Evolutionary conservation across 192 early-diverging fungal species (phyloP), one percentile per base, ranked within the genome.

Genomic region (Coemansia sp.): DNA sequence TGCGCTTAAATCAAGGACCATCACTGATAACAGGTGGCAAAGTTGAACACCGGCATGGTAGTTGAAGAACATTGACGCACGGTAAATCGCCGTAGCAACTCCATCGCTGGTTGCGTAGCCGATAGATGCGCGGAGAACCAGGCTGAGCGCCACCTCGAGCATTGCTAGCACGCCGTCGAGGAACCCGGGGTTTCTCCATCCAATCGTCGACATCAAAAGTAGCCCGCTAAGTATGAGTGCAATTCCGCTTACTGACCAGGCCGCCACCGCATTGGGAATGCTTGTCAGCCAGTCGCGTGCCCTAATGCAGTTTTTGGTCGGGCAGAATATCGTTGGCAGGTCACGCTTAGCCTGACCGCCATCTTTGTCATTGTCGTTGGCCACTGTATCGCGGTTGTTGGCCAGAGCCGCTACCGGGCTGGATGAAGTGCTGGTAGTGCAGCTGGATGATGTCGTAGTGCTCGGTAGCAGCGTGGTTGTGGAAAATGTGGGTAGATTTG

Each of bases 31-130:
- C 20, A 79, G 9, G 44, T 66, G 60, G 7, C 27, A 31, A 3
- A 79, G 57, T 52, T 73, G 34, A 34, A 73, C 63, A 6, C 57
- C 76, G 8, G 76, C 71, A n/a, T 58, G 64, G 68, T 73, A 67
- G 70, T 77, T 63, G 38, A 77, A 69, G 27, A 72, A 64, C 52
- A 77, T 41, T 4, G 75, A 77, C 5, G 70, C 75, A 36, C 68
- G 67, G 70, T 77, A 72, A 11, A 72, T 31, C 5, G 61, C 61
- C 20, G 38, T 62, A 1, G 46, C 50, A 12, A 20, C 47, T 11
- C 52, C 22, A 36, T 68, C 67, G 60, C 29, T 52, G 0, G 29
- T 24, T 5, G 71, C 34, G 5, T 27, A 57, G 22, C 61, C 62
- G 3, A 77, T 27, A 3, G 70, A 50, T 46, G 75, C 70, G 0